Evolutionary conservation across 1,284 basidiomycete genomes (phyloP).

Genomic region (Malassezia sympodialis): DNA sequence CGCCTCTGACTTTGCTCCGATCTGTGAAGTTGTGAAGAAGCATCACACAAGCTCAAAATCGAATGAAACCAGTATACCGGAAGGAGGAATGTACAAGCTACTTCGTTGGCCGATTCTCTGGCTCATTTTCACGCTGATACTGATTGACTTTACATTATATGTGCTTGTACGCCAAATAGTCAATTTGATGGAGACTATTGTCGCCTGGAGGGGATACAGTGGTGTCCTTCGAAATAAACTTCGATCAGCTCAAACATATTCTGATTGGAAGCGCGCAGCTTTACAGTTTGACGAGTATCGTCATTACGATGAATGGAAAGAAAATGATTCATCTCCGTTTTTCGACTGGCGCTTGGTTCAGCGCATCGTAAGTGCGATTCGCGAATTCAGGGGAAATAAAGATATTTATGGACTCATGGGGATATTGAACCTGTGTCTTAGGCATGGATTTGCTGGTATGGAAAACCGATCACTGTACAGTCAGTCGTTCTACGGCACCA

Average conservation of each 20-base stretch:
- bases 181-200: slow-evolving; percentile 37
- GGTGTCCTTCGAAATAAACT: slow-evolving; percentile 65
- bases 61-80: slow-evolving; percentile 32
- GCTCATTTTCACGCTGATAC: slow-evolving; percentile 74
- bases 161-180: slow-evolving; percentile 80
- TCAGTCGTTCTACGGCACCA: slow-evolving; percentile 57
- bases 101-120: slow-evolving; percentile 50
- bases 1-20: slow-evolving; percentile 45
- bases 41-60: neutral
- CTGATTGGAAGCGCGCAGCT: slow-evolving; percentile 71
- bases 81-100: slow-evolving; percentile 36
- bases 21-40: slow-evolving; percentile 26
- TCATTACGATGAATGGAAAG: slow-evolving; percentile 40
- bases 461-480: slow-evolving; percentile 83
- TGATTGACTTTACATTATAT: slow-evolving; percentile 70
- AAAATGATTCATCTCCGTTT: slow-evolving; percentile 33
- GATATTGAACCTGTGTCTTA: slow-evolving; percentile 80
- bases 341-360: slow-evolving; percentile 47
- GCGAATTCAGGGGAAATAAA: slow-evolving; percentile 57
- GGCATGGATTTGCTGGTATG: slow-evolving; percentile 87
- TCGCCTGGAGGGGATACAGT: slow-evolving; percentile 69
- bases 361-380: slow-evolving; percentile 33
- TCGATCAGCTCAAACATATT: slow-evolving; percentile 64
- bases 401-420: slow-evolving; percentile 64
- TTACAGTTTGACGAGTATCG: slow-evolving; percentile 60